Evolutionary conservation across 2,329 filamentous ascomycete genomes (phyloP).

Genomic region (Plenodomus lindquistii): DNA sequence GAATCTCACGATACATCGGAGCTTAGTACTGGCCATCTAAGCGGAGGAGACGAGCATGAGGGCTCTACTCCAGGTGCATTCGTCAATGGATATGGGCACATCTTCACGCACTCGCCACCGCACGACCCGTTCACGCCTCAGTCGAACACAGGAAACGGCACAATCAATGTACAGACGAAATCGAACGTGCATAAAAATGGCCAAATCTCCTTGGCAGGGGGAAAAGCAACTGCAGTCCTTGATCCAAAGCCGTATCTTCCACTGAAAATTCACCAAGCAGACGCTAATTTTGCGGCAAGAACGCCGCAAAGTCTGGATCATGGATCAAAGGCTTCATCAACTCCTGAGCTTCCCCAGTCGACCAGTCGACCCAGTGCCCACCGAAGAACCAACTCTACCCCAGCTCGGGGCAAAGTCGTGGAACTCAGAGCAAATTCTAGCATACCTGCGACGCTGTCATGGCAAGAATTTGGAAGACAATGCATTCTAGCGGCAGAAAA

Average conservation of each 20-base stretch:
- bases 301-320: conserved; percentile 27
- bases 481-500: conserved; percentile 88
- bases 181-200: conserved; percentile 11
- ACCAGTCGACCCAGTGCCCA: conserved; percentile 22
- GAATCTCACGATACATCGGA: conserved; percentile 44
- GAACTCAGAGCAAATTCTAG: conserved; percentile 69
- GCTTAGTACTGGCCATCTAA: conserved; percentile 35
- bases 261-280: conserved; percentile 15
- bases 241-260: conserved; percentile 10
- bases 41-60: conserved; percentile 36
- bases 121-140: conserved; percentile 32
- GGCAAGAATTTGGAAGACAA: conserved; percentile 83
- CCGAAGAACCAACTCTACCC: conserved; percentile 21
- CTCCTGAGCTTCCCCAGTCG: conserved; percentile 34
- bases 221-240: conserved; percentile 11
- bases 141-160: conserved; percentile 18
- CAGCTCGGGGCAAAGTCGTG: conserved; percentile 24
- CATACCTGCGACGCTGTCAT: conserved; percentile 74
- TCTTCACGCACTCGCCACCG: conserved; percentile 34
- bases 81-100: conserved; percentile 30
- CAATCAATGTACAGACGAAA: conserved; percentile 11
- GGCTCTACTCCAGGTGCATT: conserved; percentile 35
- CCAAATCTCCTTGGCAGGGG: conserved; percentile 8
- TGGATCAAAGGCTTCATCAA: conserved; percentile 35
- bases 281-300: conserved; percentile 22